phyloP scores from a whole-genome alignment of 169 alveolate genomes.

The Plasmodium coatneyi region DNA sequence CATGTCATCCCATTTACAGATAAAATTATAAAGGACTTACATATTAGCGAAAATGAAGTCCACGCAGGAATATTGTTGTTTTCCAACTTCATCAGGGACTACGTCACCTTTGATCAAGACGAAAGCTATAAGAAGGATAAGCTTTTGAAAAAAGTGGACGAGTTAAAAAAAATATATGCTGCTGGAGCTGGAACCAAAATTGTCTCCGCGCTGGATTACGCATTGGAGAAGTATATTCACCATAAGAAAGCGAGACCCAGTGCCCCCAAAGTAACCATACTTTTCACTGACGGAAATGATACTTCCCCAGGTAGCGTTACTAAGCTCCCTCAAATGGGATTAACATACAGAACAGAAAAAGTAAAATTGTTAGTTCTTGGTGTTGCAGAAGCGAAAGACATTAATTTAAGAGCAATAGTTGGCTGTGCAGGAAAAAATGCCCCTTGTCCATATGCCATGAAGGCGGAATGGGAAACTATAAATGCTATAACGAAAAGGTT shows the following conservation, averaged over 20 bases:
- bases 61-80: constrained; percentile 67
- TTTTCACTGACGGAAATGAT: constrained; percentile 66
- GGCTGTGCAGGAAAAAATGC: constrained; percentile 22
- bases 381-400: constrained; percentile 32
- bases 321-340: constrained; percentile 23
- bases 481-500: constrained; percentile 46
- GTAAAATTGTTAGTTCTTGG: constrained; percentile 67
- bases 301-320: neutral
- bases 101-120: constrained; percentile 27
- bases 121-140: constrained; percentile 37
- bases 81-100: constrained; percentile 29
- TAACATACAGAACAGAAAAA: constrained; percentile 5
- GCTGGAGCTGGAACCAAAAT: constrained; percentile 34
- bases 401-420: constrained; percentile 46
- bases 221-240: constrained; percentile 38
- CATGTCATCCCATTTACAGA: constrained; percentile 61
- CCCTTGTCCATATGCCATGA: constrained; percentile 47
- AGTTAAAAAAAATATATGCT: constrained; percentile 31
- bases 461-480: constrained; percentile 71
- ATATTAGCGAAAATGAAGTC: constrained; percentile 40
- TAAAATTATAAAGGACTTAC: constrained; percentile 38
- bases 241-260: constrained; percentile 18
- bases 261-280: constrained; percentile 74
- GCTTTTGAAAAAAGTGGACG: constrained; percentile 49
- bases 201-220: constrained; percentile 33